Evolutionary conservation across 306 rosid genomes (phyloP).

Genomic region (Dryas octopetala): DNA sequence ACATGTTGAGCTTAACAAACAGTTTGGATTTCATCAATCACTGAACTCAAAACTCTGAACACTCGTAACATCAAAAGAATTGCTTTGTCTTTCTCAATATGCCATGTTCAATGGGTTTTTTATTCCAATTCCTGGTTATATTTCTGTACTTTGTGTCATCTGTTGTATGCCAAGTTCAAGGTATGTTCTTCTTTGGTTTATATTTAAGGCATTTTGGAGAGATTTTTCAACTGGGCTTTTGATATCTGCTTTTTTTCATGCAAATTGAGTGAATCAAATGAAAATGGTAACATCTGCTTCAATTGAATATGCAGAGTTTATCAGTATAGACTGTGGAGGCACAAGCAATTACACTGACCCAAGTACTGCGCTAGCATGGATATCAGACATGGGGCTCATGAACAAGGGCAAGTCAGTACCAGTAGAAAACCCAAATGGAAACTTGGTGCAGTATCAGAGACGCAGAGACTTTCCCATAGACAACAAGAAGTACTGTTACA

Average conservation of each 20-base stretch:
- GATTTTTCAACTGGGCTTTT: not conserved
- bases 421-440: conserved; percentile 57
- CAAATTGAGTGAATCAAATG: not conserved
- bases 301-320: conserved; percentile 53
- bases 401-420: conserved; percentile 43
- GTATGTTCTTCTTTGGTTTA: conserved; percentile 40
- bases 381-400: conserved; percentile 63
- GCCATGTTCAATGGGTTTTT: conserved; percentile 53
- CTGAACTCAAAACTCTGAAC: conserved; percentile 25
- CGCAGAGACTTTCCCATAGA: conserved; percentile 83
- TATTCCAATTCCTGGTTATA: conserved; percentile 30
- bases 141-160: conserved; percentile 43
- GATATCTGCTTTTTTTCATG: too few relatives aligned
- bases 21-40: conserved; percentile 24
- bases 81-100: conserved; percentile 33
- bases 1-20: conserved; percentile 37
- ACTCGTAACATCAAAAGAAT: conserved; percentile 20
- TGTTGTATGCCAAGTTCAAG: conserved; percentile 69
- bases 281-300: not conserved
- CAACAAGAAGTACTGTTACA: conserved; percentile 70
- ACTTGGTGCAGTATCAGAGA: conserved; percentile 50
- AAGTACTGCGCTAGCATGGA: conserved; percentile 72
- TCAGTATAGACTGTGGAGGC: conserved; percentile 90
- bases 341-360: conserved; percentile 62
- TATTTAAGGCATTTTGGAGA: not conserved